phyloP scores from a whole-genome alignment of 352 stramenopile species.

The Pythium volutum region DNA sequence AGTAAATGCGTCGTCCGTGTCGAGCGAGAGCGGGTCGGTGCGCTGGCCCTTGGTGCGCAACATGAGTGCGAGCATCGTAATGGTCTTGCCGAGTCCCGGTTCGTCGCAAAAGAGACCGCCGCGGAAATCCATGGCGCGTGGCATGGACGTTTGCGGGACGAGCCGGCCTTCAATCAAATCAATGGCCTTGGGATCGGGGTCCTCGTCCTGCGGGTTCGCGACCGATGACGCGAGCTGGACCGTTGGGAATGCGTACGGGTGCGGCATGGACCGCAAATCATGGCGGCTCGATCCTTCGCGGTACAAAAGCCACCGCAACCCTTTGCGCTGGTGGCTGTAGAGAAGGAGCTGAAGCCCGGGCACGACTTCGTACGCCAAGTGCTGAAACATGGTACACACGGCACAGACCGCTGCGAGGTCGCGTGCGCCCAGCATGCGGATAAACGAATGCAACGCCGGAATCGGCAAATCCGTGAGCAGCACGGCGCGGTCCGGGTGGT shows the following conservation, averaged over 20 bases:
- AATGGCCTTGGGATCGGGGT: constrained; percentile 27
- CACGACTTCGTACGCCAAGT: constrained; percentile 82
- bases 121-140: constrained; percentile 37
- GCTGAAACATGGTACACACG: constrained; percentile 73
- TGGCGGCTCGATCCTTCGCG: constrained; percentile 43
- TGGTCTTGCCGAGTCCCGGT: constrained; percentile 81
- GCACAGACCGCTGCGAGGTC: constrained; percentile 56
- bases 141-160: constrained; percentile 24
- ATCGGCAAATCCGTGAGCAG: constrained; percentile 67
- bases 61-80: constrained; percentile 82
- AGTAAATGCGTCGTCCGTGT: neutral
- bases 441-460: constrained; percentile 48
- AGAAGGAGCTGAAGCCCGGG: constrained; percentile 68
- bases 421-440: constrained; percentile 58
- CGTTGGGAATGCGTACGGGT: constrained; percentile 53
- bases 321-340: constrained; percentile 71
- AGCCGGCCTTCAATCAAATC: constrained; percentile 55
- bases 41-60: constrained; percentile 69
- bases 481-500: constrained; percentile 27
- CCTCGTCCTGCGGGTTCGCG: constrained; percentile 8
- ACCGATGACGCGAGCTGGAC: neutral
- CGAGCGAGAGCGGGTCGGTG: constrained; percentile 7
- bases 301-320: constrained; percentile 76
- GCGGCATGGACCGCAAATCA: constrained; percentile 15
- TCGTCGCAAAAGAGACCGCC: constrained; percentile 84